Percentiles rank a stretch among this genome's conserved stretches.
phyloP scores from a whole-genome alignment of 2,329 filamentous ascomycete genomes.

The Colletotrichum chlorophyti region DNA sequence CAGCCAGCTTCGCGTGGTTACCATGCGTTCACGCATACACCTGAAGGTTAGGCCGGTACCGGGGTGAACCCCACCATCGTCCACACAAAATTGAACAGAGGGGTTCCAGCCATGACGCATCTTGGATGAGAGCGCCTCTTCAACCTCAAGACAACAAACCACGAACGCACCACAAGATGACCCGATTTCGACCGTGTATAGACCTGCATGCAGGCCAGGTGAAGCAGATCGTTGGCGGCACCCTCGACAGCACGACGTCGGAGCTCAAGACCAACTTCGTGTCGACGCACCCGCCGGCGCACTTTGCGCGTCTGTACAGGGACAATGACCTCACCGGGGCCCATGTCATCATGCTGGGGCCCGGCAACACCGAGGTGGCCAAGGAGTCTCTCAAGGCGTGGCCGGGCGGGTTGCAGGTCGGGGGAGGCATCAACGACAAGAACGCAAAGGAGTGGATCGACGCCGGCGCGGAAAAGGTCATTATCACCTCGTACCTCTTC shows the following conservation, averaged over 20 bases:
- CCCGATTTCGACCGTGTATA: constrained; percentile 93
- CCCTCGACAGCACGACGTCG: constrained; percentile 71
- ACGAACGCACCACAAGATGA: constrained; percentile 67
- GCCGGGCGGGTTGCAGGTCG: constrained; percentile 84
- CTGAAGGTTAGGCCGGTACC: constrained; percentile 20
- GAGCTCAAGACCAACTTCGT: constrained; percentile 91
- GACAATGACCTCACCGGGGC: constrained; percentile 77
- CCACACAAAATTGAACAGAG: constrained; percentile 24
- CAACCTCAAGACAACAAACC: background rate
- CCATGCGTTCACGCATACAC: background rate
- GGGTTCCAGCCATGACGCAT: constrained; percentile 19
- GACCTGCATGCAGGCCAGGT: constrained; percentile 97
- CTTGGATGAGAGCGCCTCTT: background rate
- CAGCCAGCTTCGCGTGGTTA: background rate
- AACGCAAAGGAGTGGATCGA: constrained; percentile 90
- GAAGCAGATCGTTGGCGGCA: constrained; percentile 98
- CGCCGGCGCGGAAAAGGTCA: constrained; percentile 89
- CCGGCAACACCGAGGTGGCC: constrained; percentile 83
- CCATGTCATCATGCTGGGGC: constrained; percentile 96
- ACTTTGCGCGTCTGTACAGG: constrained; percentile 85
- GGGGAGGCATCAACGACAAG: constrained; percentile 87
- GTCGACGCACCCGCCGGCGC: constrained; percentile 78
- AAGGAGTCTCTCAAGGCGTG: constrained; percentile 79
- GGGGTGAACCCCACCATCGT: constrained; percentile 25
- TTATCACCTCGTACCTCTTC: constrained; percentile 96